Conservation (phyloP, 1,284 basidiomycete genomes). For the Lentinula novae-zelandiae region DNA sequence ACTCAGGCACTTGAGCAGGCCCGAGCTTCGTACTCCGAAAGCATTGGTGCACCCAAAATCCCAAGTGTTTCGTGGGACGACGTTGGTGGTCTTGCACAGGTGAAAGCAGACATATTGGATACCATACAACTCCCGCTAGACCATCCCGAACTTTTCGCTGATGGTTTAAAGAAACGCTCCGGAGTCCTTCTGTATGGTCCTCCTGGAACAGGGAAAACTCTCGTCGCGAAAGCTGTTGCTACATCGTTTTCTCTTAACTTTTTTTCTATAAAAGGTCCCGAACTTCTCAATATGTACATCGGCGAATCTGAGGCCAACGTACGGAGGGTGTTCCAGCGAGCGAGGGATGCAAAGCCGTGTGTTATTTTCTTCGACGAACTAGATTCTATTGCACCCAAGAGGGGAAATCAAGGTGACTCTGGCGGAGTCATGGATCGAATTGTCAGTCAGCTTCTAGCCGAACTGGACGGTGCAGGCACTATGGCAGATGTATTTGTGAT, state of each 20-base stretch:
- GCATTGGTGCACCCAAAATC: conserved; percentile 95
- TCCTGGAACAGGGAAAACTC: conserved; percentile 94
- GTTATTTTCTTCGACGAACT: conserved; percentile 99
- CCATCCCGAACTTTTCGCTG: conserved; percentile 90
- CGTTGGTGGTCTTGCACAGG: conserved; percentile 86
- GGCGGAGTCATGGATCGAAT: conserved; percentile 98
- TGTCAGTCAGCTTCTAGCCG: conserved; percentile 93
- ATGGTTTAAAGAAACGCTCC: conserved; percentile 94
- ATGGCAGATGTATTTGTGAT: conserved; percentile 88
- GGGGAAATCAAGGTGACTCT: conserved; percentile 93
- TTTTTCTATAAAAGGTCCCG: conserved; percentile 96
- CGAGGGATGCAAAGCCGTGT: conserved; percentile 86
- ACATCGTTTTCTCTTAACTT: conserved; percentile 92
- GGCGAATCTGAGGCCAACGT: conserved; percentile 98
- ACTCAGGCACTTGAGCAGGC: conserved; percentile 74
- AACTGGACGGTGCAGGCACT: conserved; percentile 88
- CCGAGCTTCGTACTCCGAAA: conserved; percentile 82
- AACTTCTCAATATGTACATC: conserved; percentile 97
- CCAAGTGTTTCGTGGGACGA: conserved; percentile 98
- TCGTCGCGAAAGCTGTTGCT: conserved; percentile 92
- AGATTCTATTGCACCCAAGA: conserved; percentile 93
- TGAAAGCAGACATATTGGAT: conserved; percentile 94
- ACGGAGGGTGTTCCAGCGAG: conserved; percentile 87
- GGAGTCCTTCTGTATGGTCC: conserved; percentile 94
- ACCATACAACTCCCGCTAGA: conserved; percentile 96